Evolutionary conservation across 768 basidiomycete genomes (phyloP).

Genomic region (Kwoniella newhampshirensis): DNA sequence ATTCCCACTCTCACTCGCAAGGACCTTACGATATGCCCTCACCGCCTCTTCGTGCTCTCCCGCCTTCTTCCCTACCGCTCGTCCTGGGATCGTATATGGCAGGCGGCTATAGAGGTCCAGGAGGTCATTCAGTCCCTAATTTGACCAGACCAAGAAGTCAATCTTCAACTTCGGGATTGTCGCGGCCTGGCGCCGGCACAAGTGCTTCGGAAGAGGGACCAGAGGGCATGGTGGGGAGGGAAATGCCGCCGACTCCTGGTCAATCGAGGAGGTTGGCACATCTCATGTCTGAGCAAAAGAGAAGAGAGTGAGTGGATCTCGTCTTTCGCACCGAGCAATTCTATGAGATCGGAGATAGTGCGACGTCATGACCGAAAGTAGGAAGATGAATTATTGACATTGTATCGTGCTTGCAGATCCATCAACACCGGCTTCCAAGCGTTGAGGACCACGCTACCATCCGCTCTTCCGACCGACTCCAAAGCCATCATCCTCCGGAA

Average conservation of each 20-base stretch:
- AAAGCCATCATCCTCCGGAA: conserved; percentile 48
- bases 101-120: conserved; percentile 1
- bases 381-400: no score
- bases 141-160: conserved; percentile 15
- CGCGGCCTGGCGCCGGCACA: conserved; percentile 3
- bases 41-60: conserved; percentile 17
- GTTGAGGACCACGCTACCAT: conserved; percentile 34
- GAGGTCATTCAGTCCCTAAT: background rate
- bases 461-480: conserved; percentile 37
- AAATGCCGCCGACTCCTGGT: conserved; percentile 17
- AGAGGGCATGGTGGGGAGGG: conserved; percentile 9
- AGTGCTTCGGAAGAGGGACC: background rate
- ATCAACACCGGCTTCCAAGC: conserved; percentile 44
- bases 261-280: conserved; percentile 44
- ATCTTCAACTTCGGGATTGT: conserved; percentile 12
- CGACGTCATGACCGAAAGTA: no score
- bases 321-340: background rate
- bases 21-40: conserved; percentile 20
- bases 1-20: background rate
- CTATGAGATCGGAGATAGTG: no score
- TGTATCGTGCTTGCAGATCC: conserved; percentile 25
- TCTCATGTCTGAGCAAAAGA: conserved; percentile 50
- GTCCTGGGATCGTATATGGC: background rate
- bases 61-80: conserved; percentile 16
- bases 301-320: conserved; percentile 43